A percentile compares a stretch with the other conserved stretches of the same genome.
These are phyloP conservation scores for Polytrichum formosum DNA, from an alignment of 225 moss, liverwort and hornwort genomes.

Conservation along the genomic window DNA sequence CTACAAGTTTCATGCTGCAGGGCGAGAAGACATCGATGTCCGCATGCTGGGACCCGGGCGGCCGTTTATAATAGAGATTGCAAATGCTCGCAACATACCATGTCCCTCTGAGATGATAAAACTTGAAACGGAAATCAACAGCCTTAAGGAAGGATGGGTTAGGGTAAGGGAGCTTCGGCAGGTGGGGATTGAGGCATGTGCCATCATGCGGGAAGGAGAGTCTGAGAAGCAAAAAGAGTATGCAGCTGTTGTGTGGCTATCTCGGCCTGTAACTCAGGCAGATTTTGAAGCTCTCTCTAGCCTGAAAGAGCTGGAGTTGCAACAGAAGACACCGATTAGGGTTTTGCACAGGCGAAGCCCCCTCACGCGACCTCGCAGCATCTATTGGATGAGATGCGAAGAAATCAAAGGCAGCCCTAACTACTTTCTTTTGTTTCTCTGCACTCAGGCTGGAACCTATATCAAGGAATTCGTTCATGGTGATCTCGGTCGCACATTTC, in stretches of 20 bases:
- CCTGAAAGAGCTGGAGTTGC: constrained; percentile 84
- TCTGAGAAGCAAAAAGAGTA: constrained; percentile 98
- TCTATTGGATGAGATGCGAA: constrained; percentile 97
- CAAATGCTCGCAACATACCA: constrained; percentile 80
- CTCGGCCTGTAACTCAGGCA: constrained; percentile 61
- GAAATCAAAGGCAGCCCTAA: constrained; percentile 70
- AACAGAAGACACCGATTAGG: constrained; percentile 93
- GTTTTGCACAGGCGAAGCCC: constrained; percentile 93
- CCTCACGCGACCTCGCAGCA: constrained; percentile 77
- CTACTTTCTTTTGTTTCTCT: constrained; percentile 88
- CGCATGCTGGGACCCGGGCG: constrained; percentile 96
- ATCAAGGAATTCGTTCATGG: constrained; percentile 99
- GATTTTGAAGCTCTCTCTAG: constrained; percentile 77
- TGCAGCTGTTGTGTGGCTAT: constrained; percentile 94
- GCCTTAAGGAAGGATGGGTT: constrained; percentile 82
- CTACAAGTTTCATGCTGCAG: constrained; percentile 98
- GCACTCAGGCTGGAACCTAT: constrained; percentile 98
- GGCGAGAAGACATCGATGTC: constrained; percentile 98
- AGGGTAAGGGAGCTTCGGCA: constrained; percentile 88
- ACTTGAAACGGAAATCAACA: constrained; percentile 72
- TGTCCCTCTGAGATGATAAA: constrained; percentile 52
- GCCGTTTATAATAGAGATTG: constrained; percentile 85
- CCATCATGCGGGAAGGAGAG: constrained; percentile 98
- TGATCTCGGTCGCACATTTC: constrained; percentile 88
- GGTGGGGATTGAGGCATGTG: constrained; percentile 90